Conservation (phyloP, 768 basidiomycete genomes). For the Rhodocollybia butyracea region DNA sequence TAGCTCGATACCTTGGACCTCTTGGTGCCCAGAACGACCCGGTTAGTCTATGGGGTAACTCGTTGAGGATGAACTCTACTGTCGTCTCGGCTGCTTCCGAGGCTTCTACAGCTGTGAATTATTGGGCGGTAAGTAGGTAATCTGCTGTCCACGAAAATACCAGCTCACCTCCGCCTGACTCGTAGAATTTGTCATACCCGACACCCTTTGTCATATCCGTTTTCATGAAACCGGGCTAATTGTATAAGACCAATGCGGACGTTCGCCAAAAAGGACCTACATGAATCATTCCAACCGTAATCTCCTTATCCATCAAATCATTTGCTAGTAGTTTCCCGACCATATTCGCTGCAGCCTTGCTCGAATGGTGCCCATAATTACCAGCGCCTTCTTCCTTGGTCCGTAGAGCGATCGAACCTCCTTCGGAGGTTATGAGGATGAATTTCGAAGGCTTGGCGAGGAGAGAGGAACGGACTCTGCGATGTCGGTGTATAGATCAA, state of each 20-base stretch:
- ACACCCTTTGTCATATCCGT: constrained; percentile 44
- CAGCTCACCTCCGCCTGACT: constrained; percentile 38
- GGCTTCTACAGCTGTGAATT: constrained; percentile 37
- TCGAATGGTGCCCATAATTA: constrained; percentile 47
- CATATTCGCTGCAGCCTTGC: constrained; percentile 49
- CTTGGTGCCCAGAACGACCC: constrained; percentile 47
- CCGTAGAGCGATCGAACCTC: constrained; percentile 39
- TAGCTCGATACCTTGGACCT: constrained; percentile 36
- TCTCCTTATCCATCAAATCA: constrained; percentile 34
- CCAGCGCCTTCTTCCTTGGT: constrained; percentile 43
- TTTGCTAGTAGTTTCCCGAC: constrained; percentile 37
- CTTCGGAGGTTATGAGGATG: constrained; percentile 43
- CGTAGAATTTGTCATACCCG: constrained; percentile 41
- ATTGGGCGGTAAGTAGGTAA: background rate
- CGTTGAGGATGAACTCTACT: constrained; percentile 31
- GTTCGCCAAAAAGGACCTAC: constrained; percentile 22
- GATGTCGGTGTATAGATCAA: background rate
- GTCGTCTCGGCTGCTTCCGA: constrained; percentile 36
- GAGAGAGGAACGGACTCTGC: constrained; percentile 17
- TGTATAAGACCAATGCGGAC: background rate
- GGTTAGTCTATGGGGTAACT: constrained; percentile 27
- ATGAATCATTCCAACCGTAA: constrained; percentile 41
- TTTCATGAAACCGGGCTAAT: constrained; percentile 45
- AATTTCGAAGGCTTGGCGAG: constrained; percentile 32
- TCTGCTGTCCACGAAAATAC: background rate